phyloP scores from a whole-genome alignment of 2,329 filamentous ascomycete species.

The Septoria petroselini region DNA sequence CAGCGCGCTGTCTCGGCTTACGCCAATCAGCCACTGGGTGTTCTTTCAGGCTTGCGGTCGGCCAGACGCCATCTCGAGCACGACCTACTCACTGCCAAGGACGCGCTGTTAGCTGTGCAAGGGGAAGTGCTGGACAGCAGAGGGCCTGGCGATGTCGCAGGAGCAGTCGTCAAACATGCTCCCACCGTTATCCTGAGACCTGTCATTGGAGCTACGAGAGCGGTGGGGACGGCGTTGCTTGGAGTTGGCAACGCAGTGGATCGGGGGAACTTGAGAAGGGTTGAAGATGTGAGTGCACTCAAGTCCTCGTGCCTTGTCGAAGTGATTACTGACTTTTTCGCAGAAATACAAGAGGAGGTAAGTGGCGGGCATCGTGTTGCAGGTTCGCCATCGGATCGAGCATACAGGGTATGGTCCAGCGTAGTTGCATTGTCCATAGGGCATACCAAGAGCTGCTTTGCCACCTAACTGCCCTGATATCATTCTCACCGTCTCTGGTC shows the following conservation, averaged over 20 bases:
- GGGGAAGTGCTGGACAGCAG: slow-evolving; percentile 85
- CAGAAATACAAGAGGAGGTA: slow-evolving; percentile 38
- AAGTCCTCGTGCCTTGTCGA: not conserved
- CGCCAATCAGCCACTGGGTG: slow-evolving; percentile 86
- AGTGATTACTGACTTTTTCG: slow-evolving; percentile 20
- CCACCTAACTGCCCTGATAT: too few relatives aligned
- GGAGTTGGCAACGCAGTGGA: slow-evolving; percentile 92
- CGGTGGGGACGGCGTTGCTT: slow-evolving; percentile 81
- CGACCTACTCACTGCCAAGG: slow-evolving; percentile 79
- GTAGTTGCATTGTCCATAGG: too few relatives aligned
- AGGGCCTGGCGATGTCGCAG: slow-evolving; percentile 75
- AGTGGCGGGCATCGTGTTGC: too few relatives aligned
- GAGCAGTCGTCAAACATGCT: slow-evolving; percentile 72
- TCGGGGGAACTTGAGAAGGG: slow-evolving; percentile 71
- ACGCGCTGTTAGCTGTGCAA: slow-evolving; percentile 92
- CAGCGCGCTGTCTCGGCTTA: slow-evolving; percentile 83
- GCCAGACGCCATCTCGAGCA: slow-evolving; percentile 79
- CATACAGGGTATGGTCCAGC: too few relatives aligned
- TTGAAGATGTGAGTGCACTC: slow-evolving; percentile 76
- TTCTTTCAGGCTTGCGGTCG: slow-evolving; percentile 78
- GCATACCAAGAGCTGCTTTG: too few relatives aligned
- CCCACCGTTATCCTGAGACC: slow-evolving; percentile 92
- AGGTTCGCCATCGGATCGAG: too few relatives aligned
- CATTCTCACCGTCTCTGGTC: too few relatives aligned
- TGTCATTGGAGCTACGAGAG: slow-evolving; percentile 85